Base-by-base conservation (phyloP, 2,329 filamentous ascomycete species). In the Hymenoscyphus repandus region DNA sequence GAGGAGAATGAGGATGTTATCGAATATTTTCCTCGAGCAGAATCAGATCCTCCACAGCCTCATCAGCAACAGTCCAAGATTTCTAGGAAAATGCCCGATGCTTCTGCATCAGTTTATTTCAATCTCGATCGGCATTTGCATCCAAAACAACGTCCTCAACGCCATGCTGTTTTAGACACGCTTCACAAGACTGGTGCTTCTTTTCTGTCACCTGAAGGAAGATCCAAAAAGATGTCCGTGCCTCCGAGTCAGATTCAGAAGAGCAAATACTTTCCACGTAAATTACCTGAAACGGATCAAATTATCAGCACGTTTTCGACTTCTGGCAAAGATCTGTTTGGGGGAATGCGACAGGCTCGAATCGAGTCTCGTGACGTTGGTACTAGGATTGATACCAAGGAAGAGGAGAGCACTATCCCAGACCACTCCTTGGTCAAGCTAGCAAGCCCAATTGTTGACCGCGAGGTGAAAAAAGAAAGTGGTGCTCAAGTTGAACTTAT, bases 1-100 rank as follows among this genome's bases (percentile, higher is more conserved):
- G 42, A 53, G n/a, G 32, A 20, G 2, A 47, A 51, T 6, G 49
- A 58, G n/a, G 34, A 54, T 2, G 42, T 62, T 12, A 52, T 64
- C n/a, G 58, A 64, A 47, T 18, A 52, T 17, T 15, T 38, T 32
- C 32, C 18, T 34, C 27, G 17, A 27, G 45, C n/a, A 15, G 36
- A n/a, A 27, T 32, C 34, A 12, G 42, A 36, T 33, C 32, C 15
- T 45, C 40, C 27, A 17, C 30, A 22, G 33, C 27, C 18, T 11
- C 7, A 22, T 27, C 32, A 13, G 37, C 20, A 22, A 30, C 15
- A 27, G 34, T 15, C 36, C 18, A 22, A 37, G n/a, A 20, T 38
- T 20, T 18, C 13, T n/a, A 17, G 17, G 17, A 40, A 20, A 11
- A 15, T 40, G 6, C 38, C 38, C 5, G 38, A 40, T 20, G 11